A percentile compares a stretch with the other conserved stretches of the same genome.
Evolutionary conservation across 805 yeast species (phyloP).

Genomic region (Ogataea populi-albae): DNA sequence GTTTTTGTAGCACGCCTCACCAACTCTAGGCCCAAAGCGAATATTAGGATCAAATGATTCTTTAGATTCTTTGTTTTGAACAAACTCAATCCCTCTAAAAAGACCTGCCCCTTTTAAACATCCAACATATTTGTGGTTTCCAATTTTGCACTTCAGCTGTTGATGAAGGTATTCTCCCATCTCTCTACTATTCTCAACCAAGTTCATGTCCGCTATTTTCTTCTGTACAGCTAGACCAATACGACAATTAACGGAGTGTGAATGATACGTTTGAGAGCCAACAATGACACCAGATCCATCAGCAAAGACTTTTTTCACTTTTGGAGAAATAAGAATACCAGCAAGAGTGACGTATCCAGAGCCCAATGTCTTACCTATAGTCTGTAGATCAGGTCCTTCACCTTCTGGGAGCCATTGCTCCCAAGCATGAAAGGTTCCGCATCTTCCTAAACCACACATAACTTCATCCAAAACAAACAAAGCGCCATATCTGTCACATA

Average conservation of each 20-base stretch:
- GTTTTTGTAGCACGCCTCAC: conserved; percentile 33
- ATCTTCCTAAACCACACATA: conserved; percentile 57
- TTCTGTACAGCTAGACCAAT: conserved; percentile 48
- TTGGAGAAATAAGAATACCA: conserved; percentile 44
- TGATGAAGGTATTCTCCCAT: conserved; percentile 44
- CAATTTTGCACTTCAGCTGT: conserved; percentile 30
- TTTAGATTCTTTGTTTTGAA: conserved; percentile 40
- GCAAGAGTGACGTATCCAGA: conserved; percentile 52
- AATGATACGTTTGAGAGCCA: conserved; percentile 53
- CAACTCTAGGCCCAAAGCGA: conserved; percentile 31
- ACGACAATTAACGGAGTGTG: conserved; percentile 45
- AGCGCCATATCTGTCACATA: conserved; percentile 95
- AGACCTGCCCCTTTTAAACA: conserved; percentile 55
- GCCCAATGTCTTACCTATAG: conserved; percentile 50
- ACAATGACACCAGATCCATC: conserved; percentile 40
- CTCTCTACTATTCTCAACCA: conserved; percentile 39
- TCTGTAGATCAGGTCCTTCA: conserved; percentile 46
- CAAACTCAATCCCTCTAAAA: conserved; percentile 53
- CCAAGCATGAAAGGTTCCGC: conserved; percentile 45
- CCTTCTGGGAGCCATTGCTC: conserved; percentile 39
- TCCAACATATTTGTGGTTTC: conserved; percentile 39
- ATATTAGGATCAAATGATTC: conserved; percentile 37
- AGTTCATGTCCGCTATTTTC: conserved; percentile 35
- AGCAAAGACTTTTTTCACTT: conserved; percentile 37
- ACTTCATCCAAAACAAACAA: conserved; percentile 92